Percentiles rank a stretch among this genome's conserved stretches.
Evolutionary conservation across 495 filamentous ascomycete species (phyloP).

Genomic region (Terfezia claveryi): DNA sequence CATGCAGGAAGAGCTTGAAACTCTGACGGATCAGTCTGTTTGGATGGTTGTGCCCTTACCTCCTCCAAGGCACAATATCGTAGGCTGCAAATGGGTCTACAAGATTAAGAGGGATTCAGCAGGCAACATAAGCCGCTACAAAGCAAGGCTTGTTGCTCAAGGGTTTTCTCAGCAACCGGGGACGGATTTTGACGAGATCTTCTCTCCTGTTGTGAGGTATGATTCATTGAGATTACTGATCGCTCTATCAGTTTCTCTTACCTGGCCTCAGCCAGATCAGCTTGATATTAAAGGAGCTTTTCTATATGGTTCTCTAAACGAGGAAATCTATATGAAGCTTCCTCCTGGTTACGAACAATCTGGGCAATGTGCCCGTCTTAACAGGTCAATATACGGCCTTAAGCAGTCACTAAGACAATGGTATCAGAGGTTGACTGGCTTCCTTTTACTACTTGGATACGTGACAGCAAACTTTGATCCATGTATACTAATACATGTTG

Average conservation of each 20-base stretch:
- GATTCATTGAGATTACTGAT: conserved; percentile 3
- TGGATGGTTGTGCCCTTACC: neutral
- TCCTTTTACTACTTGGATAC: neutral
- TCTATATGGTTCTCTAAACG: neutral
- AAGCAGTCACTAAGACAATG: neutral
- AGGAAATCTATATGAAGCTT: conserved; percentile 6
- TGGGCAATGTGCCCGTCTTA: neutral
- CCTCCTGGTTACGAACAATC: conserved; percentile 3
- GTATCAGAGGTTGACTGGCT: conserved; percentile 3
- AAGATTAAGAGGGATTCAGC: too few species aligned
- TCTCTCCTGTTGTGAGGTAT: too few species aligned
- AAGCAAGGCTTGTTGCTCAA: too few species aligned
- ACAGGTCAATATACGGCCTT: too few species aligned
- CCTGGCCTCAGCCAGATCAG: neutral
- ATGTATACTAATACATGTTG: neutral
- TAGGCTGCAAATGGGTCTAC: conserved; percentile 5
- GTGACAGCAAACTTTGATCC: neutral
- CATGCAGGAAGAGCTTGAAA: too few species aligned
- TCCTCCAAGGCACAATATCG: neutral
- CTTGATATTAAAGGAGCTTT: too few species aligned
- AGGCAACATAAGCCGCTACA: too few species aligned
- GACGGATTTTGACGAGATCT: too few species aligned
- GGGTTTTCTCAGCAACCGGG: too few species aligned
- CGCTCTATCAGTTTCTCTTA: neutral
- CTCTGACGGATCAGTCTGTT: neutral